Percentiles rank a stretch among this genome's conserved stretches.
Evolutionary conservation across 768 basidiomycete genomes (phyloP).

Genomic region (Pisolithus orientalis): DNA sequence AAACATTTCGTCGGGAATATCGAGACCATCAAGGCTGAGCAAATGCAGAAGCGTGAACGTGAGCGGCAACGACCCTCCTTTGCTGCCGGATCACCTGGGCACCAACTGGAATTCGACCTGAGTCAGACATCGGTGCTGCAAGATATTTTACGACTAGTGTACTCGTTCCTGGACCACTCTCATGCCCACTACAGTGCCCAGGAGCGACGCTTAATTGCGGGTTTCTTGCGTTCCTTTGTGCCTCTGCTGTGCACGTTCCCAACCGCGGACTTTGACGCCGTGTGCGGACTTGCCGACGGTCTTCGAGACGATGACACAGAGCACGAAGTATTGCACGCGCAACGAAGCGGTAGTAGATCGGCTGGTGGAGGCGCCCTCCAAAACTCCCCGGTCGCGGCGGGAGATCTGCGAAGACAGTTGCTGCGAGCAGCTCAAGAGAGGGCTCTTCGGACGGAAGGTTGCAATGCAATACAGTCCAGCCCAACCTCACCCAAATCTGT

Average conservation of each 20-base stretch:
- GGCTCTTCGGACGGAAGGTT: conserved; percentile 26
- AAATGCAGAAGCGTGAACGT: conserved; percentile 32
- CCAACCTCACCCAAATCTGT: conserved; percentile 8
- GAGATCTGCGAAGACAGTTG: conserved; percentile 75
- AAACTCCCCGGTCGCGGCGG: conserved; percentile 46
- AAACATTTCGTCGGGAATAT: conserved; percentile 80
- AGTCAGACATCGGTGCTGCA: conserved; percentile 74
- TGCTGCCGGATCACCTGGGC: conserved; percentile 42
- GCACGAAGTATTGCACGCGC: conserved; percentile 16
- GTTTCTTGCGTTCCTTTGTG: conserved; percentile 78
- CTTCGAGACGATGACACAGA: conserved; percentile 32
- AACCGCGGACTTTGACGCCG: conserved; percentile 59
- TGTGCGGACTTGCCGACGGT: conserved; percentile 51
- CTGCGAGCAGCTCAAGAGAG: conserved; percentile 68
- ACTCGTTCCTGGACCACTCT: conserved; percentile 86
- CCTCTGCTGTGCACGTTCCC: conserved; percentile 73
- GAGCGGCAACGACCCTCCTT: conserved; percentile 32
- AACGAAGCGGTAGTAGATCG: conserved; percentile 37
- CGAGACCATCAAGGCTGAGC: conserved; percentile 58
- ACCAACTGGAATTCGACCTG: conserved; percentile 78
- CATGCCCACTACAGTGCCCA: conserved; percentile 63
- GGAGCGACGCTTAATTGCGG: conserved; percentile 81
- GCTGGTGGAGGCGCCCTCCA: conserved; percentile 36
- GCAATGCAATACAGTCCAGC: conserved; percentile 20
- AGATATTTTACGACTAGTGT: conserved; percentile 85